phyloP scores from a whole-genome alignment of 352 stramenopile genomes.

The Pythium graminicola region DNA sequence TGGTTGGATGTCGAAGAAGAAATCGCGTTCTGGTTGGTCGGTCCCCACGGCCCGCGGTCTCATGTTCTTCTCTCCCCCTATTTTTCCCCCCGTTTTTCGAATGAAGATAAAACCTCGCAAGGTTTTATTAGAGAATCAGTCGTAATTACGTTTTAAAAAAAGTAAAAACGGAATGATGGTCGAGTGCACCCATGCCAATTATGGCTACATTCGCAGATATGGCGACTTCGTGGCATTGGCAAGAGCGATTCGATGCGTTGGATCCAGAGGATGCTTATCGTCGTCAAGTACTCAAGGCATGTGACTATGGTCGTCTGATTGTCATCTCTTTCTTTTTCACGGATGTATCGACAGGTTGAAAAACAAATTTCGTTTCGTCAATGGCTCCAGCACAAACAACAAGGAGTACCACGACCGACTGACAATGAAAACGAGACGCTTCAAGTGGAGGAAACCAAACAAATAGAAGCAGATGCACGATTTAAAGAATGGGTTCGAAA shows the following conservation, averaged over 20 bases:
- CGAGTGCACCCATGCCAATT: not conserved
- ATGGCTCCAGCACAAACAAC: conserved; percentile 36
- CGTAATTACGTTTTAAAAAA: conserved; percentile 10
- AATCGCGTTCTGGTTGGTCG: conserved; percentile 34
- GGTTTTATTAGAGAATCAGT: conserved; percentile 13
- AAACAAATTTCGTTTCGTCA: conserved; percentile 35
- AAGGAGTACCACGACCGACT: not conserved
- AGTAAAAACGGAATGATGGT: conserved; percentile 16
- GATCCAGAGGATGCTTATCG: conserved; percentile 39
- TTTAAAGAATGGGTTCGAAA: conserved; percentile 36
- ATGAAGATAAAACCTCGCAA: conserved; percentile 20
- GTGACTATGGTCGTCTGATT: not conserved
- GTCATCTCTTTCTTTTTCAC: not conserved
- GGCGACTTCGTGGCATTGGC: conserved; percentile 50
- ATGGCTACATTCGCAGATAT: conserved; percentile 17
- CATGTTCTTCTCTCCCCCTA: conserved; percentile 9
- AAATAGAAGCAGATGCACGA: conserved; percentile 22
- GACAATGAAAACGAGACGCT: not conserved
- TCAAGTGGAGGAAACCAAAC: conserved; percentile 16
- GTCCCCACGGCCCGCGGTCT: conserved; percentile 7
- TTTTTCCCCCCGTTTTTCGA: conserved; percentile 8
- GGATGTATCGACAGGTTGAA: not conserved
- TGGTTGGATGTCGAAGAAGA: conserved; percentile 34
- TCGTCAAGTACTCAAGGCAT: conserved; percentile 42
- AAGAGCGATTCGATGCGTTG: conserved; percentile 38